Conservation (phyloP, 805 yeast species). For the Scheffersomyces amazonensis region DNA sequence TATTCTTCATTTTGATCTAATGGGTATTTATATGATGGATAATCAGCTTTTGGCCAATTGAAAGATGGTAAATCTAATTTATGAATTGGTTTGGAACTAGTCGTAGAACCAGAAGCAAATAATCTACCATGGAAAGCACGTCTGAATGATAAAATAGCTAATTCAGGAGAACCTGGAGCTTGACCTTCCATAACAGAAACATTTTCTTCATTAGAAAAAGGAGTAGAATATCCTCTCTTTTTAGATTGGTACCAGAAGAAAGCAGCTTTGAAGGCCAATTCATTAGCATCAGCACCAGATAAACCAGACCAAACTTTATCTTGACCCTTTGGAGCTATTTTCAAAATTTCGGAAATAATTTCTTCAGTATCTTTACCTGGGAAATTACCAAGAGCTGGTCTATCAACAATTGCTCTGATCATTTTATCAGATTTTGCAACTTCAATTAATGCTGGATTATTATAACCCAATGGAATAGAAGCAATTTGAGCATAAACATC, state of each 20-base stretch:
- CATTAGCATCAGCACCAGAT: slow-evolving; percentile 87
- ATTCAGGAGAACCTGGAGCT: slow-evolving; percentile 86
- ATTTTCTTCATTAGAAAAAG: slow-evolving; percentile 68
- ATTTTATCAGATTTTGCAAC: slow-evolving; percentile 68
- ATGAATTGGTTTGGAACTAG: slow-evolving; percentile 94
- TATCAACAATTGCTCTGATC: slow-evolving; percentile 71
- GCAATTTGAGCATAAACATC: slow-evolving; percentile 85
- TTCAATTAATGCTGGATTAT: slow-evolving; percentile 71
- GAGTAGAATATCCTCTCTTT: slow-evolving; percentile 60
- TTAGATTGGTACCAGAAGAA: slow-evolving; percentile 74
- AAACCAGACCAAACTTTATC: slow-evolving; percentile 74
- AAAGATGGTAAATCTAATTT: slow-evolving; percentile 90
- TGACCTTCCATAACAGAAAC: slow-evolving; percentile 72
- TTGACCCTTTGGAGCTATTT: slow-evolving; percentile 78
- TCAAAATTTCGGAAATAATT: slow-evolving; percentile 46
- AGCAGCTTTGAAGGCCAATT: slow-evolving; percentile 85
- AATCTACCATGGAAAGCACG: slow-evolving; percentile 93
- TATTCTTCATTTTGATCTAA: slow-evolving; percentile 60
- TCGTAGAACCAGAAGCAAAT: slow-evolving; percentile 86
- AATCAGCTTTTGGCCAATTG: slow-evolving; percentile 96
- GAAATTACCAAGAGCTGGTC: slow-evolving; percentile 84
- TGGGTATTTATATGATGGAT: slow-evolving; percentile 84
- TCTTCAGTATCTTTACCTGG: slow-evolving; percentile 69
- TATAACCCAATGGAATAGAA: slow-evolving; percentile 82
- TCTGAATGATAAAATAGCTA: slow-evolving; percentile 82